Conservation (phyloP, 1,139 yeast species). For the Candida mesenterica region DNA sequence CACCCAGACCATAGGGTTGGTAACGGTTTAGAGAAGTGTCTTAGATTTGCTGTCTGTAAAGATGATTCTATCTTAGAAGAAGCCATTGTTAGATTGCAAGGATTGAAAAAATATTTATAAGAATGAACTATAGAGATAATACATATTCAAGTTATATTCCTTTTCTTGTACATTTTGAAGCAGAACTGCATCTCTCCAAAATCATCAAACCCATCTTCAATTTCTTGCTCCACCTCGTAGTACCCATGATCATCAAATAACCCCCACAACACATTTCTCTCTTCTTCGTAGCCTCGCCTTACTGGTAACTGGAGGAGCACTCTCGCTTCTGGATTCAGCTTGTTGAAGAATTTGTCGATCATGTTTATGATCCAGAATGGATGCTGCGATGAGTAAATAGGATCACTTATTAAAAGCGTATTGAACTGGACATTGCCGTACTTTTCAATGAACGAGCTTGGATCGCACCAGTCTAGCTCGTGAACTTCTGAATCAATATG, state of each 20-base stretch:
- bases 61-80: conserved; percentile 76
- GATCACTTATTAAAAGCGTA: conserved; percentile 77
- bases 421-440: conserved; percentile 38
- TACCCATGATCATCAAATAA: conserved; percentile 39
- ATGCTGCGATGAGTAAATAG: conserved; percentile 80
- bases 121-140: not conserved
- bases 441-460: conserved; percentile 34
- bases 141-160: too few species aligned
- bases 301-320: conserved; percentile 75
- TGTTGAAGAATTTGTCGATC: conserved; percentile 45
- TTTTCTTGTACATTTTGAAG: conserved; percentile 45
- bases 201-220: conserved; percentile 75
- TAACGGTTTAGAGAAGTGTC: conserved; percentile 73
- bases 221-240: conserved; percentile 22
- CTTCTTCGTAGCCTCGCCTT: conserved; percentile 62
- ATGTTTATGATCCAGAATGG: conserved; percentile 70
- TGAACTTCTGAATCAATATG: conserved; percentile 27
- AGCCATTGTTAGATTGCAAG: conserved; percentile 74
- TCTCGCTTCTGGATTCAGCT: conserved; percentile 28
- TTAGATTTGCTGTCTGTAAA: conserved; percentile 95
- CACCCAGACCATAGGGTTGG: conserved; percentile 59
- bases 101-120: conserved; percentile 56
- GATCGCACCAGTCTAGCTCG: conserved; percentile 77
- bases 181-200: conserved; percentile 72
- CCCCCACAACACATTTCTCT: conserved; percentile 59